Conservation (phyloP, 2,329 filamentous ascomycete species). For the Lachnellula willkommii region DNA sequence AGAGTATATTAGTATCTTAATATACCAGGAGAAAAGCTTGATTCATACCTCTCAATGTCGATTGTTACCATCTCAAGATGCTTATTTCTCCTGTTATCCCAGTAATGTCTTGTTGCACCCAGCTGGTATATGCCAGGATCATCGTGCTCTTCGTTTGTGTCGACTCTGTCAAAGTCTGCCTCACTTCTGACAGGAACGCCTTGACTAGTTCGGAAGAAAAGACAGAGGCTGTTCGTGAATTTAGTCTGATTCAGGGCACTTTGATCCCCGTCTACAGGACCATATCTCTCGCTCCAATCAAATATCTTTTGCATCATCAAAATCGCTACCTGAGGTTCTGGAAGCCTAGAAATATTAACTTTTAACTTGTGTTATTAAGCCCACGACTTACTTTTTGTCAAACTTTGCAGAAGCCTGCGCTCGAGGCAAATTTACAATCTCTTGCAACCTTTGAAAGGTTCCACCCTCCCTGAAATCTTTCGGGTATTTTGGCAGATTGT, state of each 20-base stretch:
- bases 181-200: conserved; percentile 23
- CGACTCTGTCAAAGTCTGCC: conserved; percentile 23
- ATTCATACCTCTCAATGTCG: conserved; percentile 24
- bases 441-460: conserved; percentile 20
- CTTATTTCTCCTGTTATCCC: conserved; percentile 23
- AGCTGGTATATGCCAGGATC: conserved; percentile 19
- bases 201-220: conserved; percentile 19
- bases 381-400: conserved; percentile 26
- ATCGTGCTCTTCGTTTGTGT: conserved; percentile 5
- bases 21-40: neutral
- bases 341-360: conserved; percentile 13
- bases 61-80: conserved; percentile 25
- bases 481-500: conserved; percentile 20
- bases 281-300: conserved; percentile 12
- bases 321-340: conserved; percentile 11
- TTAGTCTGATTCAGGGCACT: conserved; percentile 10
- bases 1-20: neutral
- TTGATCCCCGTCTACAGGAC: conserved; percentile 10
- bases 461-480: conserved; percentile 16
- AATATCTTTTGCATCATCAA: conserved; percentile 17
- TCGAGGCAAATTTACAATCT: conserved; percentile 24
- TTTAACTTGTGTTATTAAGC: neutral
- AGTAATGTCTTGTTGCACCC: conserved; percentile 20
- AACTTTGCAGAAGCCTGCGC: conserved; percentile 17
- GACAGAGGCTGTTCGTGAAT: conserved; percentile 22